Conservation (phyloP, 139 green algal species). For the Astrephomene gubernaculifera region DNA sequence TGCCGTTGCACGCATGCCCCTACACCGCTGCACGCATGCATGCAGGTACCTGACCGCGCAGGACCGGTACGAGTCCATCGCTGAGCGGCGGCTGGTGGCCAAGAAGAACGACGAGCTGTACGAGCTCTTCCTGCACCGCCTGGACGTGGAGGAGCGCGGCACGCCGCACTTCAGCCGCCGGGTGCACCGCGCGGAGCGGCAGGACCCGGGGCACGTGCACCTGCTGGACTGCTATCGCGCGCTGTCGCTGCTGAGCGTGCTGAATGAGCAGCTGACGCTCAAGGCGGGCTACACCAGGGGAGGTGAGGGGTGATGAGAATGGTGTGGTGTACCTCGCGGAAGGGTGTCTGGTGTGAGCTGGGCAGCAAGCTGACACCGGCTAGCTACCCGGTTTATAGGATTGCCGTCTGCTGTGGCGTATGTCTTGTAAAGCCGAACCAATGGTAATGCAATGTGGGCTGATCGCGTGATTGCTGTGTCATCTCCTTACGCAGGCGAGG, state of each 20-base stretch:
- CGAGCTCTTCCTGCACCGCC: constrained; percentile 13
- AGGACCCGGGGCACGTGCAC: constrained; percentile 37
- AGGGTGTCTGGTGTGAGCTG: too few relatives aligned
- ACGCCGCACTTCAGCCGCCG: constrained; percentile 30
- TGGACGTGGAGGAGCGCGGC: constrained; percentile 21
- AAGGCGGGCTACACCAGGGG: constrained; percentile 55
- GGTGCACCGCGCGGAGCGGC: constrained; percentile 5
- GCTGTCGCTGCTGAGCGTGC: constrained; percentile 55
- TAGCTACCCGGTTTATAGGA: too few relatives aligned
- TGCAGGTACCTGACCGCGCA: constrained; percentile 35
- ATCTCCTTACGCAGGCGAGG: constrained; percentile 61
- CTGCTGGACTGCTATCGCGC: constrained; percentile 48
- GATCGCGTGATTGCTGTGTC: too few relatives aligned
- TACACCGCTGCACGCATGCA: too few relatives aligned
- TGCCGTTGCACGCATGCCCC: neutral
- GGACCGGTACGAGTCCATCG: constrained; percentile 35
- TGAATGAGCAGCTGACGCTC: constrained; percentile 63
- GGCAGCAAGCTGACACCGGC: too few relatives aligned
- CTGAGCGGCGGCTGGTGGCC: constrained; percentile 26
- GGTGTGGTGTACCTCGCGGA: too few relatives aligned
- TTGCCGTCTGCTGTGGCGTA: too few relatives aligned
- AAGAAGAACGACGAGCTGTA: constrained; percentile 43
- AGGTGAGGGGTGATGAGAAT: too few relatives aligned
- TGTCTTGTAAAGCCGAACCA: too few relatives aligned
- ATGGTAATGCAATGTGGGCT: too few relatives aligned